Percentiles rank a stretch among this genome's conserved stretches.
Conservation (phyloP, 352 stramenopile genomes). For the Achlya hypogyna region DNA sequence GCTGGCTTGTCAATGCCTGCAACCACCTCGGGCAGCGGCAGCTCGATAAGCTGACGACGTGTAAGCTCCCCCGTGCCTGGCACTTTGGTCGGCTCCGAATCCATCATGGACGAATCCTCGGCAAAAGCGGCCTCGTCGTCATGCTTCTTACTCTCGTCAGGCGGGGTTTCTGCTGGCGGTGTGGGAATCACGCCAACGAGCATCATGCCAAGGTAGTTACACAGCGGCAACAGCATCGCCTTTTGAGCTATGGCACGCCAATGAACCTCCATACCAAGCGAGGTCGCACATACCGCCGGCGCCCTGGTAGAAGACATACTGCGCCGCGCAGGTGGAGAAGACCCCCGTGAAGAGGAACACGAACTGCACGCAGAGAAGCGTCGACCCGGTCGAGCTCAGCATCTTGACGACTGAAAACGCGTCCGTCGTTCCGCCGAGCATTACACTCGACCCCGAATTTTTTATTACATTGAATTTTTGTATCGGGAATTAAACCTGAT, state of each 20-base stretch:
- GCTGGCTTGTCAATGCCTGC: not conserved
- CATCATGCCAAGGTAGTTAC: conserved; percentile 84
- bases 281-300: conserved; percentile 28
- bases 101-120: not conserved
- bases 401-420: not conserved
- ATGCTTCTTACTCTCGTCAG: not conserved
- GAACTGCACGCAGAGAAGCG: conserved; percentile 33
- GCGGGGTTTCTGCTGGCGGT: not conserved
- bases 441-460: no score
- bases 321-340: conserved; percentile 73
- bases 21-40: not conserved
- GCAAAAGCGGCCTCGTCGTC: not conserved
- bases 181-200: conserved; percentile 57
- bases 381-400: conserved; percentile 1
- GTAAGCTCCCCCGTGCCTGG: conserved; percentile 41
- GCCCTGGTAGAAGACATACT: conserved; percentile 80
- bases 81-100: conserved; percentile 13
- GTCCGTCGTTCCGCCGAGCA: no score
- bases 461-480: no score
- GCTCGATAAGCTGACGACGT: conserved; percentile 24
- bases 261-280: not conserved
- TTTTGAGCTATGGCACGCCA: conserved; percentile 34
- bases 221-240: conserved; percentile 78
- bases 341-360: conserved; percentile 77
- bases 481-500: no score